Evolutionary conservation across 306 rosid species (phyloP).

Genomic region (Carpinus viminea): DNA sequence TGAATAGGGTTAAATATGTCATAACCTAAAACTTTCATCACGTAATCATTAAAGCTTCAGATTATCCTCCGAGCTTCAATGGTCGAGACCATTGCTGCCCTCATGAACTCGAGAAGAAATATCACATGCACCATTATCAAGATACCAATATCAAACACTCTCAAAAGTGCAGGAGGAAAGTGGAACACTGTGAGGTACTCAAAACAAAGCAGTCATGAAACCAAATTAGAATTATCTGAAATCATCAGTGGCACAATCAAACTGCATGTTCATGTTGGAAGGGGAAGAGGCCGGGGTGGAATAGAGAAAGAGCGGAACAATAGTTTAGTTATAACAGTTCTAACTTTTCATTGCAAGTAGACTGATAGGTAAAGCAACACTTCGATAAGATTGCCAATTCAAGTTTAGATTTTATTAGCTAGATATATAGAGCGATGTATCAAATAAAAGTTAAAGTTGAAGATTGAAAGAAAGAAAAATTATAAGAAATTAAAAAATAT

Average conservation of each 20-base stretch:
- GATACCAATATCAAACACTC: conserved; percentile 22
- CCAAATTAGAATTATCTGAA: neutral
- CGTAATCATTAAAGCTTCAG: conserved; percentile 89
- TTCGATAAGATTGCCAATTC: neutral
- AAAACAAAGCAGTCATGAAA: conserved; percentile 1
- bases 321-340: neutral
- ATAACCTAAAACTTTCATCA: conserved; percentile 92
- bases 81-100: conserved; percentile 95
- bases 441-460: neutral
- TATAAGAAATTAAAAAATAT: too few species aligned
- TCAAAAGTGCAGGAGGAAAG: neutral
- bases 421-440: neutral
- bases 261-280: neutral
- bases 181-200: neutral
- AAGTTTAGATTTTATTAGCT: neutral
- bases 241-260: conserved; percentile 6
- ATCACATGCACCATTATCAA: conserved; percentile 16
- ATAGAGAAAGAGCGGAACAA: conserved; percentile 2
- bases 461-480: neutral
- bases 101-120: conserved; percentile 75
- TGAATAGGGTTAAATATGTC: neutral
- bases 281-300: neutral
- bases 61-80: conserved; percentile 94
- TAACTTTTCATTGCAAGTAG: neutral
- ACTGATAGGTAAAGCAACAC: conserved; percentile 1